These are phyloP conservation scores for Moniliophthora roreri DNA, from an alignment of 1,284 basidiomycete genomes.

Conservation along the genomic window DNA sequence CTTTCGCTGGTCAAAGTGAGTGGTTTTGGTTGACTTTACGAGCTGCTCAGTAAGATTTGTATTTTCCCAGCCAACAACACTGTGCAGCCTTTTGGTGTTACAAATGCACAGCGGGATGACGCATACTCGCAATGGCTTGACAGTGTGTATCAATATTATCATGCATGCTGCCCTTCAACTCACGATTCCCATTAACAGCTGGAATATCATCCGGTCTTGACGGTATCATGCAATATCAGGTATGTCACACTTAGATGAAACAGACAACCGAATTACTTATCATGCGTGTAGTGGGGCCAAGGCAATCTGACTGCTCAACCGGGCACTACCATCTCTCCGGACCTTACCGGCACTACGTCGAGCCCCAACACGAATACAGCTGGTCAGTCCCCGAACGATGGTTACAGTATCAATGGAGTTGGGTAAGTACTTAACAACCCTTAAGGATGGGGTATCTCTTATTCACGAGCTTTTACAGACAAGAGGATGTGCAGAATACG, in stretches of 20 bases:
- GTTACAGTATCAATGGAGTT: slow-evolving; percentile 44
- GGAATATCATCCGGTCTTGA: slow-evolving; percentile 43
- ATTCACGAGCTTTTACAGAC: neutral
- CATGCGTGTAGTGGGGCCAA: slow-evolving; percentile 51
- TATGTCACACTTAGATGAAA: slow-evolving; percentile 12
- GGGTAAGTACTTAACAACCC: slow-evolving; percentile 29
- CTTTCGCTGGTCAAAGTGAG: slow-evolving; percentile 27
- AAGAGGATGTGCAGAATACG: slow-evolving; percentile 21
- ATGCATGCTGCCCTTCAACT: slow-evolving; percentile 9
- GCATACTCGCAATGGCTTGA: slow-evolving; percentile 55
- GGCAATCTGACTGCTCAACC: slow-evolving; percentile 38
- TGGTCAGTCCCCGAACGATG: slow-evolving; percentile 61
- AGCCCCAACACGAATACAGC: slow-evolving; percentile 32
- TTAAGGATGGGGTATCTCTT: neutral
- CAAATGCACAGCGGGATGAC: slow-evolving; percentile 46
- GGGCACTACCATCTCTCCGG: slow-evolving; percentile 41
- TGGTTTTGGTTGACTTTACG: neutral
- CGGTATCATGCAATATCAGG: slow-evolving; percentile 62
- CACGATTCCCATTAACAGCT: slow-evolving; percentile 26
- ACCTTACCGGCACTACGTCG: slow-evolving; percentile 30
- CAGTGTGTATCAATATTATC: slow-evolving; percentile 30
- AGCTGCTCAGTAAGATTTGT: neutral
- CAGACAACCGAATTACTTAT: slow-evolving; percentile 3
- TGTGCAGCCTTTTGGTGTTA: slow-evolving; percentile 43
- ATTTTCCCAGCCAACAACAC: neutral